These are phyloP conservation scores for Hortiboletus campestris DNA, from an alignment of 768 basidiomycete genomes.

Conservation along the genomic window DNA sequence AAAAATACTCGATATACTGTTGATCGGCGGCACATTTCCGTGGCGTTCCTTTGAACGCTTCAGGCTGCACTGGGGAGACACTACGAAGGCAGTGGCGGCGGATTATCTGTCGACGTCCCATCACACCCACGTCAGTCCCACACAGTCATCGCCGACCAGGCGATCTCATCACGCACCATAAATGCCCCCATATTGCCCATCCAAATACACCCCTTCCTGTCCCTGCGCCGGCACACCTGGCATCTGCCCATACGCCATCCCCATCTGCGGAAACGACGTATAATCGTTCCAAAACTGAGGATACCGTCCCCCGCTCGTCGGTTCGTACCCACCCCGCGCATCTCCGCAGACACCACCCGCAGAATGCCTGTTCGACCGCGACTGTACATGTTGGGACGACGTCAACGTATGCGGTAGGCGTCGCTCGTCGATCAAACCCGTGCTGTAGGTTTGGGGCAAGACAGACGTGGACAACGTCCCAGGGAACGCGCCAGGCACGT, in stretches of 20 bases:
- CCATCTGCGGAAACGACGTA: slow-evolving; percentile 49
- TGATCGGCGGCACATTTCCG: neutral
- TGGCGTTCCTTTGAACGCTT: neutral
- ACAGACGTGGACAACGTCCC: slow-evolving; percentile 66
- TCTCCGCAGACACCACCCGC: neutral
- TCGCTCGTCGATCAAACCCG: slow-evolving; percentile 60
- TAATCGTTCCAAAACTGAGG: slow-evolving; percentile 59
- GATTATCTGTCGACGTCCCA: slow-evolving; percentile 6
- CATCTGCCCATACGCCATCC: slow-evolving; percentile 36
- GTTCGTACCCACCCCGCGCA: slow-evolving; percentile 21
- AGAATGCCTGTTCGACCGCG: slow-evolving; percentile 18
- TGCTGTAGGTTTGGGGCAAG: slow-evolving; percentile 73
- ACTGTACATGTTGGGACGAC: slow-evolving; percentile 18
- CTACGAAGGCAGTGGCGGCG: slow-evolving; percentile 6
- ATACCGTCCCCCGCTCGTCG: slow-evolving; percentile 33
- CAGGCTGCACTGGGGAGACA: neutral
- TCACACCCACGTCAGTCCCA: neutral
- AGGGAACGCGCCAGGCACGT: slow-evolving; percentile 34
- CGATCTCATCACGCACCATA: slow-evolving; percentile 25
- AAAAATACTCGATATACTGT: neutral
- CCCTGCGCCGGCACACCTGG: slow-evolving; percentile 10
- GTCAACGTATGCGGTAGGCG: slow-evolving; percentile 20
- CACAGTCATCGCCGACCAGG: neutral
- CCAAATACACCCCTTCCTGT: slow-evolving; percentile 24
- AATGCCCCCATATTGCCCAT: slow-evolving; percentile 23